phyloP scores from a whole-genome alignment of 179 eudicot genomes.

The Beta macrorhiza region DNA sequence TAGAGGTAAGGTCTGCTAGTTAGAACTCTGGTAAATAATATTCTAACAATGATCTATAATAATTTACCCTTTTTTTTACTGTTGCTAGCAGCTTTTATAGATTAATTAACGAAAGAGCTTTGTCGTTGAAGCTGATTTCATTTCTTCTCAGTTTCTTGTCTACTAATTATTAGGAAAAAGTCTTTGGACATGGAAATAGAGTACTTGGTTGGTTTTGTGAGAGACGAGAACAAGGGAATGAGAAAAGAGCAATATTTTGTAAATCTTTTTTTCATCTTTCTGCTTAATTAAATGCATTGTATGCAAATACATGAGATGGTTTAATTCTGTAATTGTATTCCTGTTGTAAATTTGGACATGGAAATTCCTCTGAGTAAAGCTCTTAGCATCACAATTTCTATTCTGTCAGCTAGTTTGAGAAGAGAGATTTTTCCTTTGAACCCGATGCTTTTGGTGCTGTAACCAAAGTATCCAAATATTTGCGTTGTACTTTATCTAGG shows the following conservation, averaged over 20 bases:
- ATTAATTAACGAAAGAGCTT: too few relatives aligned
- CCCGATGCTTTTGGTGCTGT: background rate
- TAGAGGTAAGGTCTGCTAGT: conserved; percentile 59
- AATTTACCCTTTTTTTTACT: background rate
- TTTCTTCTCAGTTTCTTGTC: background rate
- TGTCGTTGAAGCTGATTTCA: background rate
- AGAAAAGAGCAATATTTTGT: background rate
- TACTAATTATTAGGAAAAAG: background rate
- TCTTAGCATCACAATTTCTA: background rate
- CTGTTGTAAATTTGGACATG: background rate
- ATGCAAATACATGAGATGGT: background rate
- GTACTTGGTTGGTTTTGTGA: background rate
- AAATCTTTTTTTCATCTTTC: background rate
- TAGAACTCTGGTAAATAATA: conserved; percentile 2
- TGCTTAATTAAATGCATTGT: background rate
- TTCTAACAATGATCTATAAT: background rate
- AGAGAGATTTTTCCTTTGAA: background rate
- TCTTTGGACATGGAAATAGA: background rate
- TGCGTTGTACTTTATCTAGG: background rate
- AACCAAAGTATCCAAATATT: background rate
- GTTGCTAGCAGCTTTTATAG: background rate
- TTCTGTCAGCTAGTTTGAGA: background rate
- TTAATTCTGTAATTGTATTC: background rate
- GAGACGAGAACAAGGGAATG: background rate
- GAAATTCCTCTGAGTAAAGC: background rate